Evolutionary conservation across 768 basidiomycete species (phyloP).

Genomic region (Collybiopsis luxurians): DNA sequence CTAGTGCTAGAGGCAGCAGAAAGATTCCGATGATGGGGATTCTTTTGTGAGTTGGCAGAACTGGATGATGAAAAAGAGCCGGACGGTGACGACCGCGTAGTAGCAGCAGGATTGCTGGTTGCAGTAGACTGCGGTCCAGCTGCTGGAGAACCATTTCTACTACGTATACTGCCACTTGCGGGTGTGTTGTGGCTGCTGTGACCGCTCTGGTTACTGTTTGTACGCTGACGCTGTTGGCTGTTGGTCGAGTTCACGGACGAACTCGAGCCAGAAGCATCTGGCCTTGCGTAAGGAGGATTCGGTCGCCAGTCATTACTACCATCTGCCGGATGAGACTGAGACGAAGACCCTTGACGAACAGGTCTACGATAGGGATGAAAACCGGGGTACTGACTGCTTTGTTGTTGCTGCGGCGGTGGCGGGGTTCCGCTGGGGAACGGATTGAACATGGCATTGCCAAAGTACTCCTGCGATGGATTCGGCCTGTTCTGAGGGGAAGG

Average conservation of each 20-base stretch:
- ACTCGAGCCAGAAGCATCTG: constrained; percentile 76
- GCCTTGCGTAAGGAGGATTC: constrained; percentile 74
- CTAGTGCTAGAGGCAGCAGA: constrained; percentile 47
- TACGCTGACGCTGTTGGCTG: constrained; percentile 56
- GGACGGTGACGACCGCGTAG: constrained; percentile 18
- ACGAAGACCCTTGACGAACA: constrained; percentile 41
- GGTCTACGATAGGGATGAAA: constrained; percentile 85
- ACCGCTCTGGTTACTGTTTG: constrained; percentile 68
- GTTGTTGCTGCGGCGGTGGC: constrained; percentile 48
- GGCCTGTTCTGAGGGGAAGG: constrained; percentile 41
- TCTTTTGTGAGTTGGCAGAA: constrained; percentile 17
- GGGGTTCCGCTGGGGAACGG: constrained; percentile 72
- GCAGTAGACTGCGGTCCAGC: constrained; percentile 19
- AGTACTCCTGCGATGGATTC: constrained; percentile 48
- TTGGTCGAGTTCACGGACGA: constrained; percentile 72
- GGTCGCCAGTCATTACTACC: constrained; percentile 47
- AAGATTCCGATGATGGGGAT: constrained; percentile 39
- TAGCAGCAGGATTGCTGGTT: constrained; percentile 9
- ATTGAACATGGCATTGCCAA: constrained; percentile 46
- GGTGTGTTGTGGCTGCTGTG: constrained; percentile 36
- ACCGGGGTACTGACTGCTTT: constrained; percentile 46
- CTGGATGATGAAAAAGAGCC: constrained; percentile 20
- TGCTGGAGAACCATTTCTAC: constrained; percentile 31
- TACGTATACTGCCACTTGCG: constrained; percentile 32
- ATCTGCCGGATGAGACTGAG: constrained; percentile 24